Conservation (phyloP, 2,329 filamentous ascomycete genomes). For the Phyllosticta citribraziliensis region DNA sequence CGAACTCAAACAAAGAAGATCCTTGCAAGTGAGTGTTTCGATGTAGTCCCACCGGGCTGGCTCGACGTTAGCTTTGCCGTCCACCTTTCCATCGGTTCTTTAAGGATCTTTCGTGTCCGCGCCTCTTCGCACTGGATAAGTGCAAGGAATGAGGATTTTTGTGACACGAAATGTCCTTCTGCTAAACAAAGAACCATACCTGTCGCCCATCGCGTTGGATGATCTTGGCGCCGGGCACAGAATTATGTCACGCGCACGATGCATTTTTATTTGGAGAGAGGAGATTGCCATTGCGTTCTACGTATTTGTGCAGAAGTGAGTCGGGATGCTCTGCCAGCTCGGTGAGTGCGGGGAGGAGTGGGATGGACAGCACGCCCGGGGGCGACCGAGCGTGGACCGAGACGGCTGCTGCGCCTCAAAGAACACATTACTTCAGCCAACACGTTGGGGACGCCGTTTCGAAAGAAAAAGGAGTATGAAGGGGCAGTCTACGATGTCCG, state of each 20-base stretch:
- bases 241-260: background rate
- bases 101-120: background rate
- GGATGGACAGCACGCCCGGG: background rate
- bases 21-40: background rate
- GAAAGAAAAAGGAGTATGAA: too few relatives aligned
- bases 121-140: background rate
- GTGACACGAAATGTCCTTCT: background rate
- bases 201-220: background rate
- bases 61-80: background rate
- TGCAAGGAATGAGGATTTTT: too few relatives aligned
- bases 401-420: background rate
- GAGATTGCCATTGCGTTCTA: too few relatives aligned
- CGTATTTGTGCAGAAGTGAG: too few relatives aligned
- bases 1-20: background rate
- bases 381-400: background rate
- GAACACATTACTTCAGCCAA: too few relatives aligned
- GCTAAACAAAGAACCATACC: background rate
- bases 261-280: too few relatives aligned
- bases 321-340: too few relatives aligned
- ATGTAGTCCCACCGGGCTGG: background rate
- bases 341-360: background rate
- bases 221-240: background rate
- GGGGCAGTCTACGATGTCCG: too few relatives aligned
- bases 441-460: too few relatives aligned
- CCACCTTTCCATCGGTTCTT: background rate